A percentile compares a stretch with the other conserved stretches of the same genome.
Evolutionary conservation across 805 yeast species (phyloP).

Genomic region (Candida koratica): DNA sequence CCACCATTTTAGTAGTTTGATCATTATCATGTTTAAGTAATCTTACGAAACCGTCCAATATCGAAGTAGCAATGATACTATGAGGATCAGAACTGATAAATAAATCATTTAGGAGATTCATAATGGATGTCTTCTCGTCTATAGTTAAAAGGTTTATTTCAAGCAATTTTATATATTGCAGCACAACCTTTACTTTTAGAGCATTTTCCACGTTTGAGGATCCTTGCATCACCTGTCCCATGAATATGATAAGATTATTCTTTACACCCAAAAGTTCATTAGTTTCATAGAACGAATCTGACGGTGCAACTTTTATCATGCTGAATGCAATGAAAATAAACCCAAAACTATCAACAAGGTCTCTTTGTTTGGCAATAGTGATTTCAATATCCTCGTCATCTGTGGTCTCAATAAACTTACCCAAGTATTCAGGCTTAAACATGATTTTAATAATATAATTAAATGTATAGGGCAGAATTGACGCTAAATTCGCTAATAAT

Average conservation of each 20-base stretch:
- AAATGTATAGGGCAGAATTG: conserved; percentile 44
- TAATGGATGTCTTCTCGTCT: conserved; percentile 58
- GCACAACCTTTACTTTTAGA: conserved; percentile 60
- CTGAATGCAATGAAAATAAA: conserved; percentile 48
- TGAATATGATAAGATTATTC: conserved; percentile 62
- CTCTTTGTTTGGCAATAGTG: conserved; percentile 56
- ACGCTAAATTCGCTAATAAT: conserved; percentile 53
- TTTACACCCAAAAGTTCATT: conserved; percentile 47
- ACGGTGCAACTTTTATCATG: neutral
- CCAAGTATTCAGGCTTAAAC: conserved; percentile 41
- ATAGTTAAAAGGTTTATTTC: conserved; percentile 46
- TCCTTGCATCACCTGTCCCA: conserved; percentile 67
- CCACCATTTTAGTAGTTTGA: conserved; percentile 12
- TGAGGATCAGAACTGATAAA: conserved; percentile 42
- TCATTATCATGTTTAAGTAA: conserved; percentile 26
- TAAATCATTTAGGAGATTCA: conserved; percentile 62
- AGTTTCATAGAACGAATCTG: conserved; percentile 14
- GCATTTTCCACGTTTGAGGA: conserved; percentile 67
- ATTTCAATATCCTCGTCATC: conserved; percentile 24
- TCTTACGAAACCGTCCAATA: conserved; percentile 50
- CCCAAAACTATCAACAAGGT: conserved; percentile 56
- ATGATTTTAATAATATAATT: conserved; percentile 40
- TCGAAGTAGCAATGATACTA: conserved; percentile 49
- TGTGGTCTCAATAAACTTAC: conserved; percentile 24
- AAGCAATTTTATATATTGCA: conserved; percentile 57